Evolutionary conservation across 164 flowering plant genomes (phyloP), one percentile per base, ranked within the genome.

Genomic region (Saururus chinensis): DNA sequence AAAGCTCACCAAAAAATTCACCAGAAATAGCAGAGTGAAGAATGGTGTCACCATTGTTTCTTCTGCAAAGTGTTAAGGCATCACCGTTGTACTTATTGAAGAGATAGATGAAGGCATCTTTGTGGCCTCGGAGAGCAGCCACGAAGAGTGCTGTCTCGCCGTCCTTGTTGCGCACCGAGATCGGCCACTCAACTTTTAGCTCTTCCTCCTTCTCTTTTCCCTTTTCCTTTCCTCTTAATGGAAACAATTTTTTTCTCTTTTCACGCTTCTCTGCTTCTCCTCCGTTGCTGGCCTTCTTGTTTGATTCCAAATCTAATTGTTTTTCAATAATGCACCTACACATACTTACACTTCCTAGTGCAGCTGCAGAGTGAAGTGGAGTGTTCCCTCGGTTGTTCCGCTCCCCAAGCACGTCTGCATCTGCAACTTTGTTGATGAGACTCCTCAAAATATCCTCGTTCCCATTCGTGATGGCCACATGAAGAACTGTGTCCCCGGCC

Each of bases 401-500:
- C 1, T 60, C 51, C 4, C 16, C 0, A 0, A 74, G 65, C 7
- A 24, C 57, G 8, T 54, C 52, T 1, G 3, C 20, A 0, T 14
- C 13, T 11, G 19, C 19, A 11, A 75, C 65, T 9, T 6, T 1
- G 0, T 54, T 4, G 0, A 75, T 62, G 0, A 78, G 68, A 21
- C 30, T 1, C 37, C 35, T 25, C 0, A 74, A 72, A 0, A 65
- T 19, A 3, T 51, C 64, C 19, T 40, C 65, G 62, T 64, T 40
- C 35, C 63, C 66, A 21, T 71, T 69, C 6, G 62, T 62, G 40
- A 75, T 74, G 0, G 79, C 79, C 1, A 67, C 9, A 41, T 79
- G 79, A 30, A 79, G 26, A 4, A 67, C 72, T 0, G 82, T 79
- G 45, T 74, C 79, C 2, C 68, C 72, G 11, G 56, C 51, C 22